Conservation (phyloP, 352 stramenopile species). For the Phytophthora pseudosyringae region DNA sequence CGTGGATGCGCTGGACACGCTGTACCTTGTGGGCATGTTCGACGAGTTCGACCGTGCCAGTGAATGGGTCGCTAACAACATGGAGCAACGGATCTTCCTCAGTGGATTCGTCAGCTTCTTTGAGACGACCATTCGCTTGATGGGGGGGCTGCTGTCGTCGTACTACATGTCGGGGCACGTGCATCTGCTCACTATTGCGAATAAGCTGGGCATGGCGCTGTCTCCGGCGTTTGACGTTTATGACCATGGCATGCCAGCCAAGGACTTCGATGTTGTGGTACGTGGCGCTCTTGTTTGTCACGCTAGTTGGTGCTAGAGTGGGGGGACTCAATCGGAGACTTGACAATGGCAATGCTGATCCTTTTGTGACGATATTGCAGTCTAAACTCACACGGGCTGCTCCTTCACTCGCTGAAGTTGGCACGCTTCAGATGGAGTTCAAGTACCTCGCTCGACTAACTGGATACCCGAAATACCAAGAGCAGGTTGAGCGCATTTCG, state of each 20-base stretch:
- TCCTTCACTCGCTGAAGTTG: conserved; percentile 70
- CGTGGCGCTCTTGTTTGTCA: not conserved
- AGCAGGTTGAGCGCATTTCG: conserved; percentile 77
- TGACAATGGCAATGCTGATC: not conserved
- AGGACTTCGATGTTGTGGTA: conserved; percentile 75
- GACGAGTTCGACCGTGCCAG: conserved; percentile 77
- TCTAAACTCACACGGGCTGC: conserved; percentile 40
- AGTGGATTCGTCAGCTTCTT: conserved; percentile 75
- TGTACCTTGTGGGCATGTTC: conserved; percentile 80
- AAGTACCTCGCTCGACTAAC: conserved; percentile 78
- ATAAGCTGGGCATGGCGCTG: conserved; percentile 68
- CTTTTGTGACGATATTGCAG: conserved; percentile 19
- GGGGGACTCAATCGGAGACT: too few species aligned
- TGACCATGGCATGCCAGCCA: conserved; percentile 61
- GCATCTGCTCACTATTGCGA: conserved; percentile 63
- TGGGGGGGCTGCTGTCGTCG: conserved; percentile 74
- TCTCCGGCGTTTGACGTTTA: conserved; percentile 64
- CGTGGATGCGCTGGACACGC: conserved; percentile 80
- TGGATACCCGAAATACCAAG: conserved; percentile 59
- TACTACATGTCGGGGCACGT: conserved; percentile 67
- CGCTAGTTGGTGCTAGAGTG: too few species aligned
- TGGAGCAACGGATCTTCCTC: conserved; percentile 74
- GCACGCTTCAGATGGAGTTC: conserved; percentile 83
- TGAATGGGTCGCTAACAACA: conserved; percentile 67
- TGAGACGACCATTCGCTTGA: conserved; percentile 80